A percentile compares a stretch with the other conserved stretches of the same genome.
Conservation (phyloP, 257 asterid genomes). For the Przewalskia tangutica region DNA sequence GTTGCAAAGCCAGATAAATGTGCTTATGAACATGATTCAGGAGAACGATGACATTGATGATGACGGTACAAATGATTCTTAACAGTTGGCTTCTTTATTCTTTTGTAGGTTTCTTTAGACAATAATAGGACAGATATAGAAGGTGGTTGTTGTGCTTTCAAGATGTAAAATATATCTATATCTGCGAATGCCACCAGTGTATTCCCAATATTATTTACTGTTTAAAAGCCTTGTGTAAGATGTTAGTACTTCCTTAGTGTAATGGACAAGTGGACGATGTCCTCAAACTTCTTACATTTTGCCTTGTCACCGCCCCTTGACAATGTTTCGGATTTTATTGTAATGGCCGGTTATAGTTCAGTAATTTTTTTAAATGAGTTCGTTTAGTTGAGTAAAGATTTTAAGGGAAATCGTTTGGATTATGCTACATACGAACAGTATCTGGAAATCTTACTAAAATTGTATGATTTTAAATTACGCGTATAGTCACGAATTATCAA, state of each 20-base stretch:
- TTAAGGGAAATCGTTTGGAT: too few relatives aligned
- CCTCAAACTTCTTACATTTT: neutral
- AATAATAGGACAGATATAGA: conserved; percentile 2
- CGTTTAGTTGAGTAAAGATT: too few relatives aligned
- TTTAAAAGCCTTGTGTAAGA: neutral
- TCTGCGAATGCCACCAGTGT: neutral
- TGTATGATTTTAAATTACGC: too few relatives aligned
- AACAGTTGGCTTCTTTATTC: conserved; percentile 6
- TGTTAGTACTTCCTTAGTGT: neutral
- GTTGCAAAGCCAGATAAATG: conserved; percentile 67
- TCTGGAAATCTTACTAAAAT: too few relatives aligned
- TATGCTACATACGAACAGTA: too few relatives aligned
- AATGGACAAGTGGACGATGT: neutral
- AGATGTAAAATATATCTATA: neutral
- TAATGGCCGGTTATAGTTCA: neutral
- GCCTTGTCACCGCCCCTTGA: neutral
- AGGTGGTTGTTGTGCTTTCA: neutral
- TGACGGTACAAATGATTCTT: conserved; percentile 33
- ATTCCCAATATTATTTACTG: neutral
- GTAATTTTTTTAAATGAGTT: too few relatives aligned
- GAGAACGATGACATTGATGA: conserved; percentile 57
- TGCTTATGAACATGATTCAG: conserved; percentile 94
- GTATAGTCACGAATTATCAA: too few relatives aligned
- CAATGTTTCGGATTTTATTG: neutral
- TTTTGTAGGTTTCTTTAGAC: neutral